Conservation (phyloP, 257 asterid genomes). For the Prunella vulgaris region DNA sequence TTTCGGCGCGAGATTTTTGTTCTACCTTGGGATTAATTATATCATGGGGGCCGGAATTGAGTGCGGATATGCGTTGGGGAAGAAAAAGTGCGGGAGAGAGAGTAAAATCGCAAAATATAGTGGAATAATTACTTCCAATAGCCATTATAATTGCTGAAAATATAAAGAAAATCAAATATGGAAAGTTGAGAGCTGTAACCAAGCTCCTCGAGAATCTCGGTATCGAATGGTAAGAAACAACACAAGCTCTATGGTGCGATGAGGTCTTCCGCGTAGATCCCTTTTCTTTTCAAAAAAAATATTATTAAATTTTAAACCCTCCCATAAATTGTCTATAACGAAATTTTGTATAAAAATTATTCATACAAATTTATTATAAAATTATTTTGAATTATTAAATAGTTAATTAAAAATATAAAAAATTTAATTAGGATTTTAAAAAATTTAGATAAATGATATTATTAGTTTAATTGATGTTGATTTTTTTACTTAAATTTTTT, state of each 20-base stretch:
- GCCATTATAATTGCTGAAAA: conserved; percentile 29
- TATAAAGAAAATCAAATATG: conserved; percentile 1
- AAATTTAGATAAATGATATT: no score
- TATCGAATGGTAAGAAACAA: neutral
- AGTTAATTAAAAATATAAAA: no score
- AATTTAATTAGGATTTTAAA: no score
- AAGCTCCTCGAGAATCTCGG: conserved; percentile 14
- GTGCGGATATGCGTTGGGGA: conserved; percentile 39
- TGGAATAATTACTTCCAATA: conserved; percentile 20
- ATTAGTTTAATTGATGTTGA: no score
- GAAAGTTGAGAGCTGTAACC: neutral
- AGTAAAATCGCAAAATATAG: conserved; percentile 25
- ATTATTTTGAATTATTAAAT: no score
- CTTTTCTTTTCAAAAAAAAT: no score
- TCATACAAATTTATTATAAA: no score
- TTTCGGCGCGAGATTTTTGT: neutral
- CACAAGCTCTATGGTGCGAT: neutral
- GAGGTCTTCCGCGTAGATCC: conserved; percentile 6
- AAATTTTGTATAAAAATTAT: no score
- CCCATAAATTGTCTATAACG: no score
- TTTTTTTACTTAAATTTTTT: no score
- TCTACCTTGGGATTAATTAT: conserved; percentile 28
- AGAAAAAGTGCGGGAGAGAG: conserved; percentile 19
- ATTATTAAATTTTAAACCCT: no score
- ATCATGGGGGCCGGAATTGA: conserved; percentile 27